These are phyloP conservation scores for Periconia digitata DNA, from an alignment of 2,329 filamentous ascomycete genomes.

Conservation along the genomic window DNA sequence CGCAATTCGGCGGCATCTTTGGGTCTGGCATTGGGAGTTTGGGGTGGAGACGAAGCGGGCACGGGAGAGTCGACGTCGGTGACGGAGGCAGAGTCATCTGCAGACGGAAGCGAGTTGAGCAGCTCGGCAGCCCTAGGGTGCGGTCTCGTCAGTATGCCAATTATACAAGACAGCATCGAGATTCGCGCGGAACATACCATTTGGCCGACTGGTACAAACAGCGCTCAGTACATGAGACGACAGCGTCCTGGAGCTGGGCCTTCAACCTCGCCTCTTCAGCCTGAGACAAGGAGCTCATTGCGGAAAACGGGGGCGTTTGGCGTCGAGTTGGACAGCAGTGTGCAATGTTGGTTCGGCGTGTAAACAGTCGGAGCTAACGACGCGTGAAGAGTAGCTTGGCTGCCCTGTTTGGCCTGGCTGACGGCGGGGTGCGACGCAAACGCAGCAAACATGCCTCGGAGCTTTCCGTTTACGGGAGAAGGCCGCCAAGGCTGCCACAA, in stretches of 20 bases:
- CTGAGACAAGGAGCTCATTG: slow-evolving; percentile 39
- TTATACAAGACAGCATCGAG: slow-evolving; percentile 31
- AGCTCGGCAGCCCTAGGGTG: slow-evolving; percentile 88
- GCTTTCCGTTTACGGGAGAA: background rate
- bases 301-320: background rate
- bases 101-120: slow-evolving; percentile 72
- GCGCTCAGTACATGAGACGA: slow-evolving; percentile 88
- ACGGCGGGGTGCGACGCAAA: too few species aligned
- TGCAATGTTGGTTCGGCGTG: background rate
- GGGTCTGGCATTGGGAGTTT: slow-evolving; percentile 52
- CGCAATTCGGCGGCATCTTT: slow-evolving; percentile 70
- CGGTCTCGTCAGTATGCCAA: background rate
- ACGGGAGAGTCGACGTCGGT: slow-evolving; percentile 62
- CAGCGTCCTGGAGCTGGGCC: slow-evolving; percentile 77
- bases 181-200: slow-evolving; percentile 63
- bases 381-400: slow-evolving; percentile 24
- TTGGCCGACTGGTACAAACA: slow-evolving; percentile 96
- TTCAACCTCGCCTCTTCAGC: slow-evolving; percentile 62
- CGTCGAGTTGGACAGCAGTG: background rate
- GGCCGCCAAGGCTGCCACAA: too few species aligned
- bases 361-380: background rate
- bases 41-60: slow-evolving; percentile 52
- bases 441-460: background rate
- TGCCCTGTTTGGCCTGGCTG: slow-evolving; percentile 6
- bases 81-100: slow-evolving; percentile 56